Evolutionary conservation across 140 eudicot genomes (phyloP).

Genomic region (Cichorium intybus): DNA sequence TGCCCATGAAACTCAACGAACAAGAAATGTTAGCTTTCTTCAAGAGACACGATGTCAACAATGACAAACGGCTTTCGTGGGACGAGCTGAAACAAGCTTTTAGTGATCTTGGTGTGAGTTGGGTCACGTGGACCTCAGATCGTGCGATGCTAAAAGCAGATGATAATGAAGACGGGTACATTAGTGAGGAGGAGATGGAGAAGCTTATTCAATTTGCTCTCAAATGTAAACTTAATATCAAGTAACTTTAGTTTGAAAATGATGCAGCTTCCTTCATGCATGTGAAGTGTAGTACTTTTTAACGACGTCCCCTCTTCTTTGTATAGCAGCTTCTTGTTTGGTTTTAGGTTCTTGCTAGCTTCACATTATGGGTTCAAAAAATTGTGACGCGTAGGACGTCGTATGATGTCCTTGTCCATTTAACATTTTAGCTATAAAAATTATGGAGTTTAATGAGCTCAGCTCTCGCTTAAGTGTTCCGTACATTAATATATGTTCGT

Average conservation of each 20-base stretch:
- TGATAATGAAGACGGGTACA: constrained; percentile 22
- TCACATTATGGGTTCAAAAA: too few species aligned
- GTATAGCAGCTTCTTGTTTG: neutral
- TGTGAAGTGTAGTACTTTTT: neutral
- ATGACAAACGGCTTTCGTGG: constrained; percentile 25
- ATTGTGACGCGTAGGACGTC: too few species aligned
- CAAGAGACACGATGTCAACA: constrained; percentile 19
- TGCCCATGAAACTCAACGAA: constrained; percentile 9
- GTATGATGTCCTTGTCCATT: too few species aligned
- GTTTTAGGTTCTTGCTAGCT: too few species aligned
- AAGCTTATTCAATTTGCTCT: constrained; percentile 25
- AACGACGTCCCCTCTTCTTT: neutral
- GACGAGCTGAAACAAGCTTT: constrained; percentile 35
- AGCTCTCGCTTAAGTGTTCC: too few species aligned
- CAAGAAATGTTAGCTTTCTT: constrained; percentile 19
- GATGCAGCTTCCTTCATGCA: constrained; percentile 2
- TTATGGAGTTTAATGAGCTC: too few species aligned
- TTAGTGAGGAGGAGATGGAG: constrained; percentile 20
- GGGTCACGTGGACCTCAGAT: constrained; percentile 12
- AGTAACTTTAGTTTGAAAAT: constrained; percentile 2
- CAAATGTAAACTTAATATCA: constrained; percentile 3
- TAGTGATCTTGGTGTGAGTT: constrained; percentile 23
- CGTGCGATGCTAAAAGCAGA: constrained; percentile 32
- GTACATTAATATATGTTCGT: too few species aligned
- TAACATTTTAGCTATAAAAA: too few species aligned